These are phyloP conservation scores for Hypoxylon sp. DNA, from an alignment of 2,329 filamentous ascomycete genomes.

Conservation along the genomic window DNA sequence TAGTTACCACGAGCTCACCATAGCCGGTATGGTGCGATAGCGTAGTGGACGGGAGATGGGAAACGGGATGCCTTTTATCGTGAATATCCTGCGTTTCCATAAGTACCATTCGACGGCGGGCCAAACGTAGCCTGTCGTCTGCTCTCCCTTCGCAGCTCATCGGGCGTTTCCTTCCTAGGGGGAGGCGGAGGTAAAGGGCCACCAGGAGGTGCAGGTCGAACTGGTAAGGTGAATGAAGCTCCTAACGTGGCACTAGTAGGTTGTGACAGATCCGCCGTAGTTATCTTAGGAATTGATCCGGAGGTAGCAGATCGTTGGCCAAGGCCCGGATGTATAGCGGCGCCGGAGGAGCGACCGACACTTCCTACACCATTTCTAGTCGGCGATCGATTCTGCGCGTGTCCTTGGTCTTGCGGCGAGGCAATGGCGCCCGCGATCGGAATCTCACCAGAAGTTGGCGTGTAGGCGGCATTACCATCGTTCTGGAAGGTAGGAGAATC, in stretches of 20 bases:
- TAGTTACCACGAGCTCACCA: conserved; percentile 6
- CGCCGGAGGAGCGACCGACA: conserved; percentile 59
- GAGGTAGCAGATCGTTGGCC: conserved; percentile 64
- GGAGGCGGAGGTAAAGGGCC: conserved; percentile 71
- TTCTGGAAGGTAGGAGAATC: conserved; percentile 68
- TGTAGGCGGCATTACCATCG: conserved; percentile 61
- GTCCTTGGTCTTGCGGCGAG: conserved; percentile 63
- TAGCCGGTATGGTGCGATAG: conserved; percentile 8
- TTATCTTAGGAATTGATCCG: conserved; percentile 64
- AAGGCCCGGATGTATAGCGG: conserved; percentile 63
- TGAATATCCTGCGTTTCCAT: conserved; percentile 51
- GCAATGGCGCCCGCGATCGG: conserved; percentile 71
- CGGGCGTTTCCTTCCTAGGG: conserved; percentile 66
- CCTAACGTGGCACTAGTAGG: conserved; percentile 58
- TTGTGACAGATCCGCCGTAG: conserved; percentile 51
- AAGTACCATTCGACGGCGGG: conserved; percentile 57
- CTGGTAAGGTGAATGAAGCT: conserved; percentile 72
- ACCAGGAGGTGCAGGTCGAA: conserved; percentile 70
- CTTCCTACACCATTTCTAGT: conserved; percentile 62
- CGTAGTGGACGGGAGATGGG: conserved; percentile 17
- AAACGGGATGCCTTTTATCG: conserved; percentile 43
- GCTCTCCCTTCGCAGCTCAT: conserved; percentile 64
- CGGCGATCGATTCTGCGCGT: conserved; percentile 63
- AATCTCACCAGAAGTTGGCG: conserved; percentile 79
- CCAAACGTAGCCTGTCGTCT: conserved; percentile 67